phyloP scores from a whole-genome alignment of 352 stramenopile genomes.

The Pythium rishiriense region DNA sequence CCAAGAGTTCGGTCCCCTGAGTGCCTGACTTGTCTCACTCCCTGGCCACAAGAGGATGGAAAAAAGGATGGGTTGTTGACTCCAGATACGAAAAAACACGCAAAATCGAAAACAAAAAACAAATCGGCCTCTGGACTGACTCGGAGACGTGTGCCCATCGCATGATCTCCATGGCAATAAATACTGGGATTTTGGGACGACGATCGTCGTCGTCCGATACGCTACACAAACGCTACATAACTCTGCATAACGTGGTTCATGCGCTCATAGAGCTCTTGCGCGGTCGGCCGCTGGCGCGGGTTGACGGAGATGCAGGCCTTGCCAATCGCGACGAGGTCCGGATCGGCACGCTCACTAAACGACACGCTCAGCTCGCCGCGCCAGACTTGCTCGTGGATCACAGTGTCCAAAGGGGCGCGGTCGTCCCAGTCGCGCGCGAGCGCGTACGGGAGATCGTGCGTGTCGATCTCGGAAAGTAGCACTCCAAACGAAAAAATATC shows the following conservation, averaged over 20 bases:
- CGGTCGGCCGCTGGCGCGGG: constrained; percentile 1
- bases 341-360: constrained; percentile 5
- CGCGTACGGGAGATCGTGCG: constrained; percentile 15
- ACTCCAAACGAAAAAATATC: constrained; percentile 19
- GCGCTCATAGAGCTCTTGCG: not conserved
- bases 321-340: not conserved
- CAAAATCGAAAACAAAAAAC: too few relatives aligned
- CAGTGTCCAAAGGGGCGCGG: not conserved
- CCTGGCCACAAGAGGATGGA: too few relatives aligned
- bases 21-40: too few relatives aligned
- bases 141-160: not conserved
- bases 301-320: constrained; percentile 2
- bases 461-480: constrained; percentile 23
- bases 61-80: too few relatives aligned
- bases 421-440: not conserved
- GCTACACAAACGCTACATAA: constrained; percentile 11
- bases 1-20: too few relatives aligned
- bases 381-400: constrained; percentile 3
- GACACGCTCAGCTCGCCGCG: not conserved
- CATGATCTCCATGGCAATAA: not conserved
- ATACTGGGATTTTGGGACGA: not conserved
- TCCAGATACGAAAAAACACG: too few relatives aligned
- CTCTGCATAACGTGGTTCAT: constrained; percentile 9
- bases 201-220: not conserved
- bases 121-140: not conserved